These are phyloP conservation scores for Pseudonitzschia multiseries DNA, from an alignment of 108 stramenopile species.

Conservation along the genomic window DNA sequence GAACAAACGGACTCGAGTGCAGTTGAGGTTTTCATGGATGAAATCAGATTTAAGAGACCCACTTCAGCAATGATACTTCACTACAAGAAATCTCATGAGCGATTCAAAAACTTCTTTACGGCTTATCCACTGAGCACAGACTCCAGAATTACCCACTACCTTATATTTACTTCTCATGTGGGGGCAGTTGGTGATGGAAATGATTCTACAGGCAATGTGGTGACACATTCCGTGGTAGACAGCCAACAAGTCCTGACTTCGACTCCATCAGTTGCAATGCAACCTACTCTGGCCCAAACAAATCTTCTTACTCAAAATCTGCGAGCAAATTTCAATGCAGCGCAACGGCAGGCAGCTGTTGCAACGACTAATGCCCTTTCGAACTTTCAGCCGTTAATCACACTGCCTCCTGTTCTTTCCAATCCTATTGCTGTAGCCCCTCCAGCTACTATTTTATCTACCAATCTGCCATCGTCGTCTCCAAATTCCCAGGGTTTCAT, in stretches of 20 bases:
- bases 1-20: conserved; percentile 49
- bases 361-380: neutral
- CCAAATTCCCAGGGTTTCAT: neutral
- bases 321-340: conserved; percentile 17
- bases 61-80: conserved; percentile 68
- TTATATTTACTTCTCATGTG: conserved; percentile 62
- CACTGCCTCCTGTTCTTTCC: conserved; percentile 8
- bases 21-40: conserved; percentile 63
- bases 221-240: neutral
- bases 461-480: conserved; percentile 1
- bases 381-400: conserved; percentile 3
- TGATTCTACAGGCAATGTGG: neutral
- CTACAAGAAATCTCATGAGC: conserved; percentile 66
- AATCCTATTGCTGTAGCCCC: conserved; percentile 10
- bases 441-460: conserved; percentile 11
- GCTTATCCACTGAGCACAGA: conserved; percentile 83
- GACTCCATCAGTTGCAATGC: neutral
- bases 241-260: neutral
- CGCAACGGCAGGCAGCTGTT: conserved; percentile 6
- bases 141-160: conserved; percentile 80
- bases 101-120: conserved; percentile 61
- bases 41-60: conserved; percentile 76
- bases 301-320: conserved; percentile 9
- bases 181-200: conserved; percentile 38
- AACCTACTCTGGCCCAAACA: neutral